Evolutionary conservation across 495 filamentous ascomycete species (phyloP), one percentile per base, ranked within the genome.

Genomic region (Aspergillus carlsbadensis): DNA sequence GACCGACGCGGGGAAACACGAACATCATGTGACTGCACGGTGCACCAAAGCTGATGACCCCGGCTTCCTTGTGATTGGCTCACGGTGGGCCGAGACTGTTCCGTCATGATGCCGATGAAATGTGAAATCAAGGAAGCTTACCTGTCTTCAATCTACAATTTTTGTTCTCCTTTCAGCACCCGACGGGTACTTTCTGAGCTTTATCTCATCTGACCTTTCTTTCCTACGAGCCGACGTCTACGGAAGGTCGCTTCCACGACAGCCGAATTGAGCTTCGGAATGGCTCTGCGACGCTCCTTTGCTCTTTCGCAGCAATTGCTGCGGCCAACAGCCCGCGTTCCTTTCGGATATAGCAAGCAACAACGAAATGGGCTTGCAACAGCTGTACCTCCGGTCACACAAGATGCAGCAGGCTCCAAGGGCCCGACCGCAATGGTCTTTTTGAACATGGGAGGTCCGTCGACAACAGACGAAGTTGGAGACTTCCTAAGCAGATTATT

Each of bases 401-500:
- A 91, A 65, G 77, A 87, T 81, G 66, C 74, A 3, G 78, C 78
- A 1, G 74, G 82, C 13, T 78, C 83, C 0, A 83, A 85, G 66
- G 85, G 85, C 1, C 85, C 85, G 5, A 99, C 95, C 0, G 95
- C 95, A 36, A 96, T 99, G 83, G 93, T 99, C 6, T 96, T 99
- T 59, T 81, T 99, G 70, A 99, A 99, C 75, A 99, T 99, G 95
- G 95, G 95, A 52, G 95, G 95, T 10, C 95, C 95, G 6, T 91
- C 91, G 13, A 96, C 88, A 6, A 84, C 86, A 10, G 79, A 86
- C 53, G 91, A 98, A 77, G 95, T 99, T 17, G 85, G 86, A 56
- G 85, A 87, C 67, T 99, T 98, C 62, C 79, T 99, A n/a, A 94
- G 87, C 73, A 83, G 91, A 63, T 72, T 99, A 65, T 99, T 99